phyloP scores from a whole-genome alignment of 1,139 yeast species.

The Candida tetrigidarum region DNA sequence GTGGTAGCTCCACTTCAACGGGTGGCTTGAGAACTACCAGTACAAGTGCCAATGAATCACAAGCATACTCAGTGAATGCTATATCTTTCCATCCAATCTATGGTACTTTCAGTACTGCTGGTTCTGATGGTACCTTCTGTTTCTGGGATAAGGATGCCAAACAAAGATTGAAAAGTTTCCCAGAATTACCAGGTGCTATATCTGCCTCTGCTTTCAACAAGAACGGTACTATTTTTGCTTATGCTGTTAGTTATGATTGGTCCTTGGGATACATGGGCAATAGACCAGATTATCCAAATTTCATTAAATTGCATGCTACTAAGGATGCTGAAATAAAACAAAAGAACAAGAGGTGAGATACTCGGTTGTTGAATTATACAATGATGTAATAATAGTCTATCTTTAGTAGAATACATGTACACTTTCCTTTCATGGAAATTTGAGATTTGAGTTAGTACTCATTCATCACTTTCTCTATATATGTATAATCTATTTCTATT shows the following conservation, averaged over 20 bases:
- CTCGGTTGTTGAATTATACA: neutral
- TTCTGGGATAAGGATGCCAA: constrained; percentile 97
- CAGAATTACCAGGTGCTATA: constrained; percentile 72
- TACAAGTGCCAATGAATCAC: constrained; percentile 44
- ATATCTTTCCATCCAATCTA: constrained; percentile 86
- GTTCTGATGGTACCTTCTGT: constrained; percentile 92
- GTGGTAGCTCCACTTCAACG: constrained; percentile 35
- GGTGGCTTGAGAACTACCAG: constrained; percentile 17
- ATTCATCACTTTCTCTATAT: too few species aligned
- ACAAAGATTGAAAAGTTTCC: constrained; percentile 84
- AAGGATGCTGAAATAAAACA: constrained; percentile 88
- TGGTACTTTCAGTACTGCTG: constrained; percentile 94
- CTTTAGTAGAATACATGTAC: neutral
- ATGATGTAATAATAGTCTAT: too few species aligned
- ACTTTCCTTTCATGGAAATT: neutral
- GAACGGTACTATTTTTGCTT: constrained; percentile 85
- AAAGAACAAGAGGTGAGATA: constrained; percentile 51
- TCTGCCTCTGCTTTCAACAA: constrained; percentile 82
- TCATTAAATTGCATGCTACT: constrained; percentile 81
- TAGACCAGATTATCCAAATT: constrained; percentile 73
- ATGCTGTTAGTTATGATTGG: constrained; percentile 96
- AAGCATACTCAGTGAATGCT: constrained; percentile 76
- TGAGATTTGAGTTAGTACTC: too few species aligned
- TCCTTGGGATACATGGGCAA: constrained; percentile 83
- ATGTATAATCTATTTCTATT: too few species aligned